Percentiles rank a stretch among this genome's conserved stretches.
phyloP scores from a whole-genome alignment of 129 eudicot genomes.

The Dittrichia graveolens region DNA sequence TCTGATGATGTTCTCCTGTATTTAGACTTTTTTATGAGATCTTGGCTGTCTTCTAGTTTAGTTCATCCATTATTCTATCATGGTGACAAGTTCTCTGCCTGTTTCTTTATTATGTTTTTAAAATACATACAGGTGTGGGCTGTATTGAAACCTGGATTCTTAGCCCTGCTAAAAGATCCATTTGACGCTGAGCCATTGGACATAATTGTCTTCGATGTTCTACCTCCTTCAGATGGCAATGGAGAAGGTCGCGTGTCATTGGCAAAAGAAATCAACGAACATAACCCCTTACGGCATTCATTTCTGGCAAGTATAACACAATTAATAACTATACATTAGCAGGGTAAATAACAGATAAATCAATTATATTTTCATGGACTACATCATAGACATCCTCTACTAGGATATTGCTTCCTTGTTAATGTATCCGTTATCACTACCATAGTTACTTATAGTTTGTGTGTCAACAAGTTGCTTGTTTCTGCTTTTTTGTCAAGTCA shows the following conservation, averaged over 20 bases:
- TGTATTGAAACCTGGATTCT: conserved; percentile 93
- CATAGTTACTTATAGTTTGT: neutral
- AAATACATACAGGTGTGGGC: conserved; percentile 85
- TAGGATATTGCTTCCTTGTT: conserved; percentile 13
- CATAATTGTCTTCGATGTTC: conserved; percentile 91
- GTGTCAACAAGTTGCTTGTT: conserved; percentile 1
- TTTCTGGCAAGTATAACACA: conserved; percentile 60
- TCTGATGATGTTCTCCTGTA: conserved; percentile 4
- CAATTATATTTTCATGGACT: neutral
- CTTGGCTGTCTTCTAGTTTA: neutral
- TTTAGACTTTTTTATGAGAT: conserved; percentile 5
- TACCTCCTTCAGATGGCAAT: conserved; percentile 85
- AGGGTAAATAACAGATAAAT: neutral
- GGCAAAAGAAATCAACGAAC: conserved; percentile 84
- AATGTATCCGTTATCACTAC: neutral
- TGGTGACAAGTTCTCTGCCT: conserved; percentile 5
- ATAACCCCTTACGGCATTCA: conserved; percentile 89
- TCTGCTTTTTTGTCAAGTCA: conserved; percentile 11
- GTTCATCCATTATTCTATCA: neutral
- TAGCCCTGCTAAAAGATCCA: conserved; percentile 89
- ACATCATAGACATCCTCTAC: conserved; percentile 3
- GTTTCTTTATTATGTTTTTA: conserved; percentile 14
- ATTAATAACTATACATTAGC: neutral
- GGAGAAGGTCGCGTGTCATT: conserved; percentile 81
- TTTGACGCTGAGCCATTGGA: conserved; percentile 87